phyloP scores from a whole-genome alignment of 495 filamentous ascomycete species.

The Talaromyces nanjingensis region DNA sequence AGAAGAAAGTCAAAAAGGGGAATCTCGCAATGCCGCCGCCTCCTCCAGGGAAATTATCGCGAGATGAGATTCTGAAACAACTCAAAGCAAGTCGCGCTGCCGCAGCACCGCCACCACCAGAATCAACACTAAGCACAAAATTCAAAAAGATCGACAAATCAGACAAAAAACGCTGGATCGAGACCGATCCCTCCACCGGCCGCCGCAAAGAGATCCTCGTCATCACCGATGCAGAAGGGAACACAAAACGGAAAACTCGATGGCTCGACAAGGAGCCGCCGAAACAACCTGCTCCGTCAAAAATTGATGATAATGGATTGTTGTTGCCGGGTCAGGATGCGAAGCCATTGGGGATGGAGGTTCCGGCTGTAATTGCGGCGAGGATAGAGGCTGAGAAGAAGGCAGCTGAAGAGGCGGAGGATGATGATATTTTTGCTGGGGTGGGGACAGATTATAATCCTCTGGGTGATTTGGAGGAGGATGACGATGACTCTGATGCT shows the following conservation, averaged over 20 bases:
- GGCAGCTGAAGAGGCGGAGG: conserved; percentile 41
- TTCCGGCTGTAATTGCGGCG: conserved; percentile 49
- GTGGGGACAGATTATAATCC: conserved; percentile 85
- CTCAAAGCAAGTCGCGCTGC: conserved; percentile 64
- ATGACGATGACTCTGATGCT: conserved; percentile 38
- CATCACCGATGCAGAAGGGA: conserved; percentile 78
- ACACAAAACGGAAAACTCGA: conserved; percentile 74
- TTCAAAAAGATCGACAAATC: conserved; percentile 68
- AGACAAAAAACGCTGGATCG: conserved; percentile 63
- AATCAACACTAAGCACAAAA: conserved; percentile 58
- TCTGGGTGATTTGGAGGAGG: conserved; percentile 60
- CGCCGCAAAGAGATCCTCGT: conserved; percentile 78
- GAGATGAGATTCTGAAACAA: conserved; percentile 78
- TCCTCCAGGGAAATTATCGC: conserved; percentile 54
- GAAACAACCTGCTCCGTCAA: conserved; percentile 27
- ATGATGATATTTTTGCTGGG: conserved; percentile 80
- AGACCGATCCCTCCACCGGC: conserved; percentile 51
- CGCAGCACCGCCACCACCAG: conserved; percentile 42
- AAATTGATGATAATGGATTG: conserved; percentile 37
- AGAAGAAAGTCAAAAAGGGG: conserved; percentile 68
- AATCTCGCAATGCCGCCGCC: conserved; percentile 60
- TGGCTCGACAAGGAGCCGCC: conserved; percentile 37
- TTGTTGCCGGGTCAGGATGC: conserved; percentile 59
- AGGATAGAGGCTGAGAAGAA: conserved; percentile 27
- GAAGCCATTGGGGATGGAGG: conserved; percentile 70